Conservation (phyloP, 1,284 basidiomycete genomes). For the Exobasidium cylindrosporum region DNA sequence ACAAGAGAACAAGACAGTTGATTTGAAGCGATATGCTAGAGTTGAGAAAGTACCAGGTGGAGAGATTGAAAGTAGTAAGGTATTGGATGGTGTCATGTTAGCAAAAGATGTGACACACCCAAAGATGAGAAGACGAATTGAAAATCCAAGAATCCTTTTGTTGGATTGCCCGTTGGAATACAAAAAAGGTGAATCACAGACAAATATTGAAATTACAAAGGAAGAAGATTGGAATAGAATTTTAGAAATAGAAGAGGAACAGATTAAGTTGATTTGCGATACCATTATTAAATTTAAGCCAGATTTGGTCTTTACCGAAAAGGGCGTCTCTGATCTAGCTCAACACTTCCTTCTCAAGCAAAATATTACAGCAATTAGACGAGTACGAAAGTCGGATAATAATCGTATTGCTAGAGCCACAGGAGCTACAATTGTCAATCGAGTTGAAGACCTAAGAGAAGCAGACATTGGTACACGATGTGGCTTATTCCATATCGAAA, state of each 20-base stretch:
- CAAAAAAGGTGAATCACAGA: conserved; percentile 98
- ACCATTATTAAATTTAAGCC: conserved; percentile 90
- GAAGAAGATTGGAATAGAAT: conserved; percentile 90
- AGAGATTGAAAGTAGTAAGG: conserved; percentile 87
- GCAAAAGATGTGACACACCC: conserved; percentile 99
- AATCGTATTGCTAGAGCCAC: conserved; percentile 95
- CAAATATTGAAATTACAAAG: conserved; percentile 95
- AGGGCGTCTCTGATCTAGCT: conserved; percentile 81
- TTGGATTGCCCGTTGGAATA: conserved; percentile 97
- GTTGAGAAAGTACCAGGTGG: conserved; percentile 97
- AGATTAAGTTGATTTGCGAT: conserved; percentile 83
- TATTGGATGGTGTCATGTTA: conserved; percentile 88
- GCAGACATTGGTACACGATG: conserved; percentile 87
- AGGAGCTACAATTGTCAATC: conserved; percentile 94
- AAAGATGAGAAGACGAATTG: conserved; percentile 88
- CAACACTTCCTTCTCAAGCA: conserved; percentile 88
- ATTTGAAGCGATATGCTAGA: conserved; percentile 95
- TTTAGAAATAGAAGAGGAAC: conserved; percentile 94
- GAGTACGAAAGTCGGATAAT: conserved; percentile 97
- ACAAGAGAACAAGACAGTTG: conserved; percentile 70
- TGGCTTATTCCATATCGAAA: conserved; percentile 92
- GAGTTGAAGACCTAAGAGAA: conserved; percentile 89
- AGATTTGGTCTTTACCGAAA: conserved; percentile 93
- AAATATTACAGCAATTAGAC: conserved; percentile 85
- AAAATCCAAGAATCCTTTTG: conserved; percentile 82